Evolutionary conservation across 768 basidiomycete genomes (phyloP).

Genomic region (Solioccasus polychromus): DNA sequence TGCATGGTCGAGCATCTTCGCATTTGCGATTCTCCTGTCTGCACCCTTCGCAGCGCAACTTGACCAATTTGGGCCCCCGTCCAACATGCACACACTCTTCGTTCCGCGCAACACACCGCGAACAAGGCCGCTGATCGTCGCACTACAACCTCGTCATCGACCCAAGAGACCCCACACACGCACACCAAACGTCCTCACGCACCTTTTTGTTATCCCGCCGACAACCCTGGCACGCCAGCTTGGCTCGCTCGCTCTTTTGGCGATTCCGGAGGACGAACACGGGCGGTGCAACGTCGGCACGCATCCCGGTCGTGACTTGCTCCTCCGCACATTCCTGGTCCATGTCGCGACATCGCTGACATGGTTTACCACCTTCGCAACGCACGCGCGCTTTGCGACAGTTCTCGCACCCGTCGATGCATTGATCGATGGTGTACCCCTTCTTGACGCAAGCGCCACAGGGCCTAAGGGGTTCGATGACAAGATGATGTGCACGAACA

Average conservation of each 20-base stretch:
- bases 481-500: not conserved
- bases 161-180: not conserved
- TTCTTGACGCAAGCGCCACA: slow-evolving; percentile 58
- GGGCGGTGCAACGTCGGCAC: slow-evolving; percentile 25
- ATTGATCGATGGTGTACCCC: slow-evolving; percentile 49
- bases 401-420: slow-evolving; percentile 59
- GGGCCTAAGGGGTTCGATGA: slow-evolving; percentile 38
- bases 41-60: slow-evolving; percentile 58
- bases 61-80: slow-evolving; percentile 56
- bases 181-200: slow-evolving; percentile 3
- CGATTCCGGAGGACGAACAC: slow-evolving; percentile 26
- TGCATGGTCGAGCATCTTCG: slow-evolving; percentile 58
- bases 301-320: slow-evolving; percentile 19
- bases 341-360: slow-evolving; percentile 33
- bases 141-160: slow-evolving; percentile 38
- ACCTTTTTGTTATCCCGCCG: slow-evolving; percentile 69
- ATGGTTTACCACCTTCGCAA: slow-evolving; percentile 39
- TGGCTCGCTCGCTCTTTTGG: slow-evolving; percentile 48
- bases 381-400: slow-evolving; percentile 52
- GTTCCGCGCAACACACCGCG: slow-evolving; percentile 51
- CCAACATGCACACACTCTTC: slow-evolving; percentile 56
- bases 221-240: slow-evolving; percentile 58
- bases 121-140: slow-evolving; percentile 61
- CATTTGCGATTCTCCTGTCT: slow-evolving; percentile 54
- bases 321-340: slow-evolving; percentile 49